Conservation (phyloP, 1,284 basidiomycete species). For the Hemileia vastatrix region DNA sequence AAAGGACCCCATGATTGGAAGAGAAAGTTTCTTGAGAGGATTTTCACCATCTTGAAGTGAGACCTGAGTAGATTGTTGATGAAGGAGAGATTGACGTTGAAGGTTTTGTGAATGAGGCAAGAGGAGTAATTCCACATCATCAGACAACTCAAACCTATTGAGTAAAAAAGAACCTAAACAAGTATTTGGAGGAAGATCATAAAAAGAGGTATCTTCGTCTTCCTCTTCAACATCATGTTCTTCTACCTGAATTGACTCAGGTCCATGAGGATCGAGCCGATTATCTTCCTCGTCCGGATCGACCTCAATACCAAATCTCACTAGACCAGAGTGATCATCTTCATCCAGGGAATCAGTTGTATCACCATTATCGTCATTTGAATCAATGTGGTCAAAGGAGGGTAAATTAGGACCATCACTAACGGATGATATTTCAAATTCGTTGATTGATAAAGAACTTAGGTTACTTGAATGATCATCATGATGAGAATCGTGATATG, state of each 20-base stretch:
- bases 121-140: not conserved
- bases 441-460: not conserved
- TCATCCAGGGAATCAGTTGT: constrained; percentile 36
- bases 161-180: constrained; percentile 8
- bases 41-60: not conserved
- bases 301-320: constrained; percentile 33
- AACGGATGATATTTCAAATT: too few species aligned
- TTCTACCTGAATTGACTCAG: not conserved
- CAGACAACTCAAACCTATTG: constrained; percentile 7
- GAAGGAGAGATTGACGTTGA: too few species aligned
- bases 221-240: constrained; percentile 3
- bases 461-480: not conserved
- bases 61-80: not conserved
- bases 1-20: constrained; percentile 18
- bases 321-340: constrained; percentile 32
- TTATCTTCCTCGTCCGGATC: constrained; percentile 22
- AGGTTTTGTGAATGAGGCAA: not conserved
- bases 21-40: not conserved
- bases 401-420: too few species aligned
- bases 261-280: too few species aligned
- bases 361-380: constrained; percentile 28
- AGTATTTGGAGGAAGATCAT: constrained; percentile 4
- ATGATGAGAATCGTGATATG: not conserved
- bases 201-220: constrained; percentile 17
- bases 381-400: not conserved